Percentiles rank a stretch among this genome's conserved stretches.
Conservation (phyloP, 768 basidiomycete species). For the Tylopilus subfusipes region DNA sequence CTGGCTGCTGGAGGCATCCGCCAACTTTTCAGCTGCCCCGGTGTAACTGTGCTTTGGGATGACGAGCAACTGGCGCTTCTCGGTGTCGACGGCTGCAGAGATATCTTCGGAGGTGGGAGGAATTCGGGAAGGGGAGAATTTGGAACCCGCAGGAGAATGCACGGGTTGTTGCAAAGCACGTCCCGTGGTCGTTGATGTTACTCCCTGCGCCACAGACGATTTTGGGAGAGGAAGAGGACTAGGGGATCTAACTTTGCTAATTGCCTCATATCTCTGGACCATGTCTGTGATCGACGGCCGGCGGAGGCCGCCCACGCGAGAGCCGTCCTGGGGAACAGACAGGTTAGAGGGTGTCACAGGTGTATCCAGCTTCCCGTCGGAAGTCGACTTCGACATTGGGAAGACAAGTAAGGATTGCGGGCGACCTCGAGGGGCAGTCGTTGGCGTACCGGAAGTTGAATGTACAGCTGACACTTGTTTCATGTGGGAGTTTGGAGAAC, state of each 20-base stretch:
- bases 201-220: conserved; percentile 15
- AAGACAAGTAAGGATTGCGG: conserved; percentile 83
- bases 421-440: conserved; percentile 49
- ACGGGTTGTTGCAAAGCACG: conserved; percentile 20
- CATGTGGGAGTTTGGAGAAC: conserved; percentile 26
- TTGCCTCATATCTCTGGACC: conserved; percentile 78
- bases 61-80: conserved; percentile 18
- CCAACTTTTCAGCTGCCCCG: conserved; percentile 17
- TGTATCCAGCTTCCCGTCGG: conserved; percentile 38
- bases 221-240: conserved; percentile 33
- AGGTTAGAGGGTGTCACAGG: conserved; percentile 37
- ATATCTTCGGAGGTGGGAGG: conserved; percentile 8
- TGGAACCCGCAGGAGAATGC: conserved; percentile 24
- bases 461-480: conserved; percentile 31
- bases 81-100: conserved; percentile 11
- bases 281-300: conserved; percentile 83
- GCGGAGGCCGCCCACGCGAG: conserved; percentile 40
- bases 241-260: conserved; percentile 37
- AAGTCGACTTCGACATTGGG: conserved; percentile 42
- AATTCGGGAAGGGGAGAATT: conserved; percentile 23
- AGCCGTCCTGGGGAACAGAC: conserved; percentile 46
- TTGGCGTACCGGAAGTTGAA: conserved; percentile 20
- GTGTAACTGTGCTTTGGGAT: conserved; percentile 12
- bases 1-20: conserved; percentile 13
- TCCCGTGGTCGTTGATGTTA: conserved; percentile 16